Evolutionary conservation across 495 filamentous ascomycete genomes (phyloP), one percentile per base, ranked within the genome.

Genomic region (Endocarpon pusillum): DNA sequence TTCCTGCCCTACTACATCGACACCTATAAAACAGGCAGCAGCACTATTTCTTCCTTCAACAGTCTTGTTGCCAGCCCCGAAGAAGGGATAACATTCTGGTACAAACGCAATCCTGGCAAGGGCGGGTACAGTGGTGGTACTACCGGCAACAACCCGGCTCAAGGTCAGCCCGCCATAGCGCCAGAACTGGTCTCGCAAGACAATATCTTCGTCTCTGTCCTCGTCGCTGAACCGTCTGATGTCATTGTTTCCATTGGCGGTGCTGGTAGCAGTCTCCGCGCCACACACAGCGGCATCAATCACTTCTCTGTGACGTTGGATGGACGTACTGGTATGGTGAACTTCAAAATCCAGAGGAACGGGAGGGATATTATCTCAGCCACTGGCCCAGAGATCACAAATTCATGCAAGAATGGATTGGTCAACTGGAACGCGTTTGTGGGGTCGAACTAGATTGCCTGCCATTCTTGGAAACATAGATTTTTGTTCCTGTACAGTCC

Each of bases 1-100:
- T 51, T 75, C 2, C 56, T 80, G 2, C 73, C 73, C 0, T 71
- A 71, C 41, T 71, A 73, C 40, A 81, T 81, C 36, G 62, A 59
- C 18, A 64, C 67, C 4, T 80, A 73, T 56, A 75, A 76, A 38
- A 47, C 60, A 2, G 67, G 60, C 2, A 56, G 51, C n/a, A 42
- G 54, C 0, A 43, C 61, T 6, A 40, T 62, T 19, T n/a, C n/a
- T n/a, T n/a, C 37, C 5, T 36, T 30, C 32, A 31, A 25, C 17
- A 18, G 4, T 8, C 7, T 23, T 27, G 23, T 33, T 20, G 2
- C 21, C 34, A 42, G 59, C 21, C 37, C 48, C 0, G 42, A 58
- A 32, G 59, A 71, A 4, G 59, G 67, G 14, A 53, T 78, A 2
- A 56, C 69, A 8, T 68, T 61, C 14, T 82, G 77, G 77, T 83